Percentiles rank a stretch among this genome's conserved stretches.
Evolutionary conservation across 2,329 filamentous ascomycete genomes (phyloP).

Genomic region (Geoglossum cookeanum): DNA sequence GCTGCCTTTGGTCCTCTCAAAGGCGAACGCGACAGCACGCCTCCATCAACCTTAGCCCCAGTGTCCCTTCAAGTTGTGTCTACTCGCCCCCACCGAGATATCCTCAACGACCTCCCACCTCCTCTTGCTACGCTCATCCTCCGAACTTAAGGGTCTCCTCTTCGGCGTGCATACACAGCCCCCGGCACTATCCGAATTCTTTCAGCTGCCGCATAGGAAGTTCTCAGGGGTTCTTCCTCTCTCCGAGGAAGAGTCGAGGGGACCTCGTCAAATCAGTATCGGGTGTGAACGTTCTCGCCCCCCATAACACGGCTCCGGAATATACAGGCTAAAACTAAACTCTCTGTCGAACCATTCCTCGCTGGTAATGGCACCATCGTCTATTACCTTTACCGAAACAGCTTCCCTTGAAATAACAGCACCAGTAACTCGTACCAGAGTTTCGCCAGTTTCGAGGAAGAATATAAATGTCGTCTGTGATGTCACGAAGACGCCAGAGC

Average conservation of each 20-base stretch:
- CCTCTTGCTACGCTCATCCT: conserved; percentile 20
- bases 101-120: conserved; percentile 30
- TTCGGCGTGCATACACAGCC: conserved; percentile 29
- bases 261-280: conserved; percentile 82
- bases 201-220: conserved; percentile 99
- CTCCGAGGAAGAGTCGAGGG: conserved; percentile 97
- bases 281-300: conserved; percentile 88
- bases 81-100: conserved; percentile 25
- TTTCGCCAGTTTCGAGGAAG: neutral
- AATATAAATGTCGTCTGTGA: conserved; percentile 11
- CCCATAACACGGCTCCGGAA: conserved; percentile 49
- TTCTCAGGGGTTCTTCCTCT: conserved; percentile 98
- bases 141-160: conserved; percentile 23
- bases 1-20: conserved; percentile 16
- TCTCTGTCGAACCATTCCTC: conserved; percentile 16
- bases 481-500: conserved; percentile 4
- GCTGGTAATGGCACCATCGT: conserved; percentile 55
- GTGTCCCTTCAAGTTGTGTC: conserved; percentile 29
- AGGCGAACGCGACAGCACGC: conserved; percentile 25
- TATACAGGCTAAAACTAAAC: conserved; percentile 9
- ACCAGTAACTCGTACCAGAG: neutral
- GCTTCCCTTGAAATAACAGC: conserved; percentile 19
- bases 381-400: conserved; percentile 28
- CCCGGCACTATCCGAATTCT: conserved; percentile 28
- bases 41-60: conserved; percentile 21